Evolutionary conservation across 2,329 filamentous ascomycete genomes (phyloP).

Genomic region (Trichoderma atrobrunneum): DNA sequence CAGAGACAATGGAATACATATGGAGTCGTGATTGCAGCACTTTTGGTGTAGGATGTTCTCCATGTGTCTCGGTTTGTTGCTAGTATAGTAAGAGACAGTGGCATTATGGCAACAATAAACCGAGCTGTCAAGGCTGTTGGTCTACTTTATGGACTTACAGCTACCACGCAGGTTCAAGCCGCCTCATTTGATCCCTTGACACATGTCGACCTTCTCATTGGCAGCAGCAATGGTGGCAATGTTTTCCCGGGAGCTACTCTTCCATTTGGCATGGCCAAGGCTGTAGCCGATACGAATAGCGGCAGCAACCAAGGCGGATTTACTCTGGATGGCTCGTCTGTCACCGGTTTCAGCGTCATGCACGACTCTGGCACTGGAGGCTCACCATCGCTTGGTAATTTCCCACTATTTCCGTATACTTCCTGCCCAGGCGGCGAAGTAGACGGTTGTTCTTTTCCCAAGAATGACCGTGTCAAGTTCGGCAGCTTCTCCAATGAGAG

Average conservation of each 20-base stretch:
- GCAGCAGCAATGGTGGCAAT: constrained; percentile 35
- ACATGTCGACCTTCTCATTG: constrained; percentile 40
- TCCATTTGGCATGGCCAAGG: constrained; percentile 53
- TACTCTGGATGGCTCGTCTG: constrained; percentile 46
- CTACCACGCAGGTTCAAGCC: neutral
- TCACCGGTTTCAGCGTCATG: constrained; percentile 56
- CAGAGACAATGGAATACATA: constrained; percentile 6
- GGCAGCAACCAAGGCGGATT: constrained; percentile 57
- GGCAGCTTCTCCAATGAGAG: constrained; percentile 48
- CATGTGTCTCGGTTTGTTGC: neutral
- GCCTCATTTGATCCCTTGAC: constrained; percentile 27
- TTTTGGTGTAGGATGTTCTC: neutral
- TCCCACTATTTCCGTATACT: constrained; percentile 67
- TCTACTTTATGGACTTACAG: neutral
- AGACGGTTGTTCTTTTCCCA: constrained; percentile 59
- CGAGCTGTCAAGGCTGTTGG: neutral
- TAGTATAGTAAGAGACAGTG: neutral
- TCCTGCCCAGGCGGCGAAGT: constrained; percentile 60
- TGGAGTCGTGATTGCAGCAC: neutral
- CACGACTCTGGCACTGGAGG: constrained; percentile 59
- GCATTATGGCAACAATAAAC: neutral
- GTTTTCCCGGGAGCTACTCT: constrained; percentile 44
- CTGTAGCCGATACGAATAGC: constrained; percentile 47
- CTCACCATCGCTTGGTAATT: constrained; percentile 66
- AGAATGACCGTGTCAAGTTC: constrained; percentile 39